A percentile compares a stretch with the other conserved stretches of the same genome.
Conservation (phyloP, 176 grass and related monocot genomes). For the Triticum aestivum region IWGSC_CS_RefSeq_v2.1 NC_057800.1:66877317-66877816, state of each 20-base stretch:
- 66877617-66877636: slow-evolving; percentile 30
- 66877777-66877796: too few species aligned
- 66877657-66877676: background rate
- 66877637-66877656: slow-evolving; percentile 21
- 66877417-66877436: slow-evolving; percentile 47
- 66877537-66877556: slow-evolving; percentile 41
- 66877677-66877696: background rate
- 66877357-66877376: slow-evolving; percentile 7
- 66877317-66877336: slow-evolving; percentile 36
- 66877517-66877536: slow-evolving; percentile 17
- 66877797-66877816: too few species aligned
- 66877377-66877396: slow-evolving; percentile 35
- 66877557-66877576: slow-evolving; percentile 30
- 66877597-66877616: background rate
- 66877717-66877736: background rate
- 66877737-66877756: background rate
- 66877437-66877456: background rate
- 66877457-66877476: slow-evolving; percentile 11
- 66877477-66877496: background rate
- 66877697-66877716: background rate
- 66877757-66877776: too few species aligned
- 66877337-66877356: slow-evolving; percentile 36
- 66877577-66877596: slow-evolving; percentile 30
- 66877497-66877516: slow-evolving; percentile 39
- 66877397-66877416: slow-evolving; percentile 30